A percentile compares a stretch with the other conserved stretches of the same genome.
Conservation (phyloP, 176 grass and related monocot genomes). For the Dactylis glomerata region DNA sequence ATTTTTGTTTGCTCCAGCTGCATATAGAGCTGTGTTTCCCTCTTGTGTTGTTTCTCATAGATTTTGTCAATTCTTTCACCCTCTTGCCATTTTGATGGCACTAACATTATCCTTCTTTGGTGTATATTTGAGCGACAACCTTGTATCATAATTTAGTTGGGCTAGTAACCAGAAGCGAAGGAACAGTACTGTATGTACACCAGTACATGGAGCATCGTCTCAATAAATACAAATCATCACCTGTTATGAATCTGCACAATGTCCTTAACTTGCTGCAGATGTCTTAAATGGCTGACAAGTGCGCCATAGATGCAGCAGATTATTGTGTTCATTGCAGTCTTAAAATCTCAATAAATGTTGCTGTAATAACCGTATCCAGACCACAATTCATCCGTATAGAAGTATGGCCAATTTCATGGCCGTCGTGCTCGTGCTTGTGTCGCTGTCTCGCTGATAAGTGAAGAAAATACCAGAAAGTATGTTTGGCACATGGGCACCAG, state of each 20-base stretch:
- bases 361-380: neutral
- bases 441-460: neutral
- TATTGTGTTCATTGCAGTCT: neutral
- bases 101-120: constrained; percentile 19
- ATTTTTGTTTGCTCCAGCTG: constrained; percentile 41
- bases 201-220: constrained; percentile 22
- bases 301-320: neutral
- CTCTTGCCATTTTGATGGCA: constrained; percentile 42
- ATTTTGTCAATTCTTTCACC: constrained; percentile 43
- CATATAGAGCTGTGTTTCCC: constrained; percentile 57
- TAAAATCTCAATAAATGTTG: neutral
- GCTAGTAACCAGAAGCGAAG: neutral
- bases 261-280: neutral
- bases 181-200: constrained; percentile 15
- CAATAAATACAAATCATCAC: constrained; percentile 23
- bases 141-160: constrained; percentile 53
- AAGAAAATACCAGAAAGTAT: neutral
- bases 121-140: constrained; percentile 50
- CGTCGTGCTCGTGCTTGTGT: neutral
- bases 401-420: neutral
- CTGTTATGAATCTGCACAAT: neutral
- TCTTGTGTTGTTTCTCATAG: neutral
- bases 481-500: too few relatives aligned
- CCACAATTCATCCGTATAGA: neutral
- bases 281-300: neutral